A percentile compares a stretch with the other conserved stretches of the same genome.
Conservation (phyloP, 768 basidiomycete species). For the Auriscalpium vulgare region DNA sequence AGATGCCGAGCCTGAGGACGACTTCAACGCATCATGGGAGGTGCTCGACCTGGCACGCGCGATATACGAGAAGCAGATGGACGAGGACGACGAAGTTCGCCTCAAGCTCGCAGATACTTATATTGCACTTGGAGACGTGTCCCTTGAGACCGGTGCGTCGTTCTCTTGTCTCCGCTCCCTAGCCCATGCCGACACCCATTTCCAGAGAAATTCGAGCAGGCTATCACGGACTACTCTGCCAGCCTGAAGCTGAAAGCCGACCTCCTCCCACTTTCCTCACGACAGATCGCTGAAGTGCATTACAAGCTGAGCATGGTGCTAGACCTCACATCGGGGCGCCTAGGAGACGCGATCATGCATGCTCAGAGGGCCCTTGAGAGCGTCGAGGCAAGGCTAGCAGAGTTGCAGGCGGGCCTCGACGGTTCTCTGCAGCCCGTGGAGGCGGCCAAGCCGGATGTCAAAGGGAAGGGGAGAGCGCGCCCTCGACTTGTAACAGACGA, state of each 20-base stretch:
- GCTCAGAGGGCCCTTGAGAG: constrained; percentile 76
- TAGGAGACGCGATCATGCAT: constrained; percentile 74
- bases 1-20: constrained; percentile 85
- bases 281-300: constrained; percentile 89
- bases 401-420: constrained; percentile 42
- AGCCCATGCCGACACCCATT: neutral
- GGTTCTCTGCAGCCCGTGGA: constrained; percentile 26
- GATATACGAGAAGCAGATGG: constrained; percentile 66
- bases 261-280: constrained; percentile 78
- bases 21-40: constrained; percentile 97
- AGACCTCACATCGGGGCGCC: constrained; percentile 80
- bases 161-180: neutral
- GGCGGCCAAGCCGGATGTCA: constrained; percentile 32
- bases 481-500: constrained; percentile 39
- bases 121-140: constrained; percentile 90
- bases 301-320: constrained; percentile 92
- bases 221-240: constrained; percentile 77
- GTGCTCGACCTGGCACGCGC: constrained; percentile 90
- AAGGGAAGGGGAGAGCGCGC: constrained; percentile 51
- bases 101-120: constrained; percentile 89
- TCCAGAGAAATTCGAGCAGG: constrained; percentile 93
- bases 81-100: constrained; percentile 52
- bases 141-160: constrained; percentile 81
- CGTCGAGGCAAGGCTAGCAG: constrained; percentile 59
- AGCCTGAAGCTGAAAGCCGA: constrained; percentile 66